Base-by-base conservation (phyloP, 148 eudicot genomes). In the Cornus florida region DNA sequence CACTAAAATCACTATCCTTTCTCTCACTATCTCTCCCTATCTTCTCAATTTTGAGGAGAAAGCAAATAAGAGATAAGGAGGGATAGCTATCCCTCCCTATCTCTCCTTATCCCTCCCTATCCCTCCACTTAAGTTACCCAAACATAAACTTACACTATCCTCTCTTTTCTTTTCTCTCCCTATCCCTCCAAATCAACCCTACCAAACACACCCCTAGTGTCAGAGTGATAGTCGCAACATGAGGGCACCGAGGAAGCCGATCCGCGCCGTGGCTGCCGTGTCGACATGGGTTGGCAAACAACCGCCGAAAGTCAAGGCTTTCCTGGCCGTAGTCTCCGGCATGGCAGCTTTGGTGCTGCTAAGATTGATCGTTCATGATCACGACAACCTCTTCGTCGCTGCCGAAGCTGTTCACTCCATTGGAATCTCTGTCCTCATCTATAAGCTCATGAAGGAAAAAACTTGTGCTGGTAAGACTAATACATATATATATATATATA, bases 241-340 rank as follows among this genome's bases (percentile, higher is more conserved):
- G 95, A 87, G 90, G 87, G 82, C 92, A 57, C 88, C 83, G n/a
- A 89, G 64, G 87, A 88, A 86, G 83, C 89, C 93, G 92, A 94
- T 94, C 88, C 91, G 89, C 16, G 79, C 91, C 13, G 80, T 87
- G 53, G 62, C 83, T 19, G 79, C 91, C 13, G 80, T 87, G 53
- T 67, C 83, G 33, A 22, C 82, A 71, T 92, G 97, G 98, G 86
- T 92, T 4, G 85, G 87, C 77, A 79, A 96, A 56, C 98, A 95
- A 71, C 97, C 97, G 48, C 96, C 98, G 7, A 95, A 93, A 89
- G 94, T 95, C 75, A 95, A 95, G 86, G 97, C 94, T 32, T 89
- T 95, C 53, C 79, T 95, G 5, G 98, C 93, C 43, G 97, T 95
- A 22, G 88, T 93, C 9, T 74, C 91, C 39, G 96, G 93, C 19